Percentiles rank a stretch among this genome's conserved stretches.
Evolutionary conservation across 257 asterid genomes (phyloP).

Genomic region (Solanum virginianum): DNA sequence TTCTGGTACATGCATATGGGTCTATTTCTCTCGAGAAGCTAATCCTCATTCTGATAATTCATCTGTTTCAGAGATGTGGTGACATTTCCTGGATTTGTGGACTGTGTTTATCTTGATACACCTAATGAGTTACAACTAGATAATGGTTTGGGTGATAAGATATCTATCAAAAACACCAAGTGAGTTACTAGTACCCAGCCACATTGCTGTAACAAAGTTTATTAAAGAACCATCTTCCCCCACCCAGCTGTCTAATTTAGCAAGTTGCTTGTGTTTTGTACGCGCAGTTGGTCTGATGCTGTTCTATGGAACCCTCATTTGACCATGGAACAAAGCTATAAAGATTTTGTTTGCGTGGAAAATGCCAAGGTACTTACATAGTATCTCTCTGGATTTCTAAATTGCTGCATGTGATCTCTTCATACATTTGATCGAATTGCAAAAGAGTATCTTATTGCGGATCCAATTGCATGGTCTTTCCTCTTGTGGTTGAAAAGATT

Average conservation of each 20-base stretch:
- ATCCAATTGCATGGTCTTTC: background rate
- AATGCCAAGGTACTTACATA: slow-evolving; percentile 68
- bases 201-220: background rate
- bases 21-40: background rate
- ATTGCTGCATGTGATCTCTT: background rate
- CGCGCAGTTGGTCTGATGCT: slow-evolving; percentile 80
- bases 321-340: slow-evolving; percentile 80
- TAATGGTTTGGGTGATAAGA: slow-evolving; percentile 70
- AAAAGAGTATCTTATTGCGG: background rate
- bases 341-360: slow-evolving; percentile 90
- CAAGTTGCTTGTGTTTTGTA: background rate
- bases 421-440: background rate
- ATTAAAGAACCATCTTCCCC: background rate
- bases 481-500: background rate
- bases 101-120: slow-evolving; percentile 86
- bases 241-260: background rate
- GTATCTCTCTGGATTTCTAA: background rate
- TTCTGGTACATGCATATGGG: background rate
- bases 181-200: slow-evolving; percentile 15
- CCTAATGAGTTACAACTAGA: slow-evolving; percentile 63
- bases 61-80: slow-evolving; percentile 50
- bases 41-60: background rate
- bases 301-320: slow-evolving; percentile 95
- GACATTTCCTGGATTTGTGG: slow-evolving; percentile 95
- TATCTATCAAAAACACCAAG: slow-evolving; percentile 75